These are phyloP conservation scores for Globomyces sp. DNA, from an alignment of 371 early-diverging fungal species.

Conservation along the genomic window DNA sequence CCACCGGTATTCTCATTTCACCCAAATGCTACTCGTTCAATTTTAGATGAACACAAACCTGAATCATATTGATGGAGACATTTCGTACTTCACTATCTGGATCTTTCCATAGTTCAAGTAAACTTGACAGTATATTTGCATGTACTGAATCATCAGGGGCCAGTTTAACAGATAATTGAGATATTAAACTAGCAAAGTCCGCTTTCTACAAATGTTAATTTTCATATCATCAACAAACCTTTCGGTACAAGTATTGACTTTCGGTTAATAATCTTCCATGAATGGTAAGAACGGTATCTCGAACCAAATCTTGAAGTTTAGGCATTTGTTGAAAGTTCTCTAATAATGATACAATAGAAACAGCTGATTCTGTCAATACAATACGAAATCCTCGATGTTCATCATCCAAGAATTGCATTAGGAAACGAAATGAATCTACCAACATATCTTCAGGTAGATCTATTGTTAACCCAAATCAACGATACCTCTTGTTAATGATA, in stretches of 20 bases:
- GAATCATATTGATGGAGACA: slow-evolving; percentile 45
- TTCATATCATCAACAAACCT: slow-evolving; percentile 20
- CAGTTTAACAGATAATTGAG: slow-evolving; percentile 31
- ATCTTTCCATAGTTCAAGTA: slow-evolving; percentile 50
- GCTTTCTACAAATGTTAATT: slow-evolving; percentile 38
- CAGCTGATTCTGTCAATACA: slow-evolving; percentile 42
- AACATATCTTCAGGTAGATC: background rate
- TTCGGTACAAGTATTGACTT: slow-evolving; percentile 31
- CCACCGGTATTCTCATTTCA: slow-evolving; percentile 3
- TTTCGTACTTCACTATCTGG: slow-evolving; percentile 48
- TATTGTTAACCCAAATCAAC: no score
- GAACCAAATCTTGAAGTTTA: slow-evolving; percentile 1
- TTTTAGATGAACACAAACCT: slow-evolving; percentile 20
- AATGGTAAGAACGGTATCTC: slow-evolving; percentile 15
- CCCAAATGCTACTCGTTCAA: slow-evolving; percentile 39
- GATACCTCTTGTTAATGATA: background rate
- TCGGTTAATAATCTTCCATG: slow-evolving; percentile 29
- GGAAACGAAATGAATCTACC: slow-evolving; percentile 32
- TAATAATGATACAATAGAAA: slow-evolving; percentile 29
- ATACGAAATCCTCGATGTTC: slow-evolving; percentile 50
- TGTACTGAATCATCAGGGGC: background rate
- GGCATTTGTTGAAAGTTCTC: slow-evolving; percentile 20
- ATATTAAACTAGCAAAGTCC: slow-evolving; percentile 40
- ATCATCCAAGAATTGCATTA: slow-evolving; percentile 41
- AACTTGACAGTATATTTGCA: slow-evolving; percentile 22